These are phyloP conservation scores for Sarcocystis neurona DNA, from an alignment of 169 alveolate genomes.

Conservation along the genomic window DNA sequence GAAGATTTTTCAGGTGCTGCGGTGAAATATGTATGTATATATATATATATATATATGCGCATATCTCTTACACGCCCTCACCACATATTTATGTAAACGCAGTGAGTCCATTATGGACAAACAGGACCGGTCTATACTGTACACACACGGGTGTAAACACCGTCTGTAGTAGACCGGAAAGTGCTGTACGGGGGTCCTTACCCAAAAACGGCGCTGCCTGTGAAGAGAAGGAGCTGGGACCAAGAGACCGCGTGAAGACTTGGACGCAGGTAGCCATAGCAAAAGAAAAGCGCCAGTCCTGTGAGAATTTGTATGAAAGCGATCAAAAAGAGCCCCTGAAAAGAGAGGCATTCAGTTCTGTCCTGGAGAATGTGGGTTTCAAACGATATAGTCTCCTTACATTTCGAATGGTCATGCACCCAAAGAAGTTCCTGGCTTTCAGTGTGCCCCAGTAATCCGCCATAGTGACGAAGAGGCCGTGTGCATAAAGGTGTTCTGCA, in stretches of 20 bases:
- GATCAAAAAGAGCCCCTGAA: conserved; percentile 57
- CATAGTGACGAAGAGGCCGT: background rate
- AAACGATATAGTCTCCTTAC: conserved; percentile 37
- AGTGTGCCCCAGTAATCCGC: conserved; percentile 19
- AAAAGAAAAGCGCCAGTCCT: conserved; percentile 18
- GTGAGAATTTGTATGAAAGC: conserved; percentile 56
- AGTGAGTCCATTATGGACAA: too few species aligned
- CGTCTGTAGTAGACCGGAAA: too few species aligned
- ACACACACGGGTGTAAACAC: too few species aligned
- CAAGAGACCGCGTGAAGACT: conserved; percentile 51
- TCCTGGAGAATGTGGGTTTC: background rate
- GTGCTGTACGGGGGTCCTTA: background rate
- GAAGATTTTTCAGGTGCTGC: background rate
- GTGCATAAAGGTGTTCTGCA: too few species aligned
- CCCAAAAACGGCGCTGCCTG: conserved; percentile 62
- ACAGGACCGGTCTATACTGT: too few species aligned
- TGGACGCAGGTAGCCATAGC: conserved; percentile 58
- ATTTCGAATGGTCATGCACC: conserved; percentile 49
- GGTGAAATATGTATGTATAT: too few species aligned
- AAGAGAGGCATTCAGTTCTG: background rate
- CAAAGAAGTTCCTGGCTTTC: conserved; percentile 55
- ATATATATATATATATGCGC: too few species aligned
- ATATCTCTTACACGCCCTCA: too few species aligned
- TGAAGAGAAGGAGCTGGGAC: conserved; percentile 46
- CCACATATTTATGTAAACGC: too few species aligned